Evolutionary conservation across 2,329 filamentous ascomycete genomes (phyloP).

Genomic region (Cryphonectria naterciae): DNA sequence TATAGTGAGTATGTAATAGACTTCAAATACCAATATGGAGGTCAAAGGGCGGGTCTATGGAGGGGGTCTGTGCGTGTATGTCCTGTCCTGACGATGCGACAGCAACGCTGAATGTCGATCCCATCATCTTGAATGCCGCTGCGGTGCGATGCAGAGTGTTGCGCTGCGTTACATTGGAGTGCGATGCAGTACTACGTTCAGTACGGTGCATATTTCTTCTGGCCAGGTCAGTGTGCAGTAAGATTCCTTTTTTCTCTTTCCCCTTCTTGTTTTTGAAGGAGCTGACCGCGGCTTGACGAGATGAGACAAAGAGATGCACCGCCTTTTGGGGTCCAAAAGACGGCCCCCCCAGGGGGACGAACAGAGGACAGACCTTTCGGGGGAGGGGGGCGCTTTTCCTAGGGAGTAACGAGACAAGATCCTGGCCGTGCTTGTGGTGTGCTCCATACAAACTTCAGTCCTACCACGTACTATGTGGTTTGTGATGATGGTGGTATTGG

Average conservation of each 20-base stretch:
- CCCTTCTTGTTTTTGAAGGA: not conserved
- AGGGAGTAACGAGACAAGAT: not conserved
- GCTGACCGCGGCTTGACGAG: conserved; percentile 17
- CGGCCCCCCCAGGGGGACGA: not conserved
- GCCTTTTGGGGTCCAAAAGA: conserved; percentile 24
- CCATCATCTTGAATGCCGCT: not conserved
- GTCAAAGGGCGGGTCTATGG: not conserved
- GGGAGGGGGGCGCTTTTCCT: not conserved
- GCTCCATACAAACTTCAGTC: not conserved
- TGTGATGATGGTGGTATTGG: not conserved
- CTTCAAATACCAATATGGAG: not conserved
- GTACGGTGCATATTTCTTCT: not conserved
- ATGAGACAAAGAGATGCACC: conserved; percentile 23
- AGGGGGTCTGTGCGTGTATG: not conserved
- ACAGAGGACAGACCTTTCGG: not conserved
- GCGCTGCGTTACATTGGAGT: not conserved
- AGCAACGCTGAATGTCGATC: not conserved
- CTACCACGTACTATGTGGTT: not conserved
- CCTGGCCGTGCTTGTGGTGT: not conserved
- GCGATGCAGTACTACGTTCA: not conserved
- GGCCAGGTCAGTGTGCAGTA: not conserved
- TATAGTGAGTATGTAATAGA: not conserved
- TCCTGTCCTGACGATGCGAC: not conserved
- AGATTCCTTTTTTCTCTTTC: not conserved
- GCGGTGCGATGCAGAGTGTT: not conserved